A percentile compares a stretch with the other conserved stretches of the same genome.
Conservation (phyloP, 2,329 filamentous ascomycete species). For the Xylaria hypoxylon region DNA sequence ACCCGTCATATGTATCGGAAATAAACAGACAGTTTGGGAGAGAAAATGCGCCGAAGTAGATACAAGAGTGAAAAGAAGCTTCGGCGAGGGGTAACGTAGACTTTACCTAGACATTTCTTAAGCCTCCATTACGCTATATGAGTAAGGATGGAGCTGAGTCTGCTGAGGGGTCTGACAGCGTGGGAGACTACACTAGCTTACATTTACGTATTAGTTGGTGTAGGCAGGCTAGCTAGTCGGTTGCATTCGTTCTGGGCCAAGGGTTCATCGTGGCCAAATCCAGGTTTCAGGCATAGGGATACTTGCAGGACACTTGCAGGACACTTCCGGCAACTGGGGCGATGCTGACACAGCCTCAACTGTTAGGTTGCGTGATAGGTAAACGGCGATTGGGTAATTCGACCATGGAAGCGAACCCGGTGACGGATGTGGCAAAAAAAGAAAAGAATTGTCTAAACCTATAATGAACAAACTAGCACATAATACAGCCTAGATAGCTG, state of each 20-base stretch:
- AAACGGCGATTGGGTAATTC: conserved; percentile 7
- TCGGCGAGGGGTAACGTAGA: conserved; percentile 13
- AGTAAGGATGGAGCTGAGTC: conserved; percentile 2
- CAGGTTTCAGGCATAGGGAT: conserved; percentile 6
- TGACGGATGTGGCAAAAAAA: conserved; percentile 17
- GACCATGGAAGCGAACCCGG: conserved; percentile 6
- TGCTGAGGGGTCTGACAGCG: not conserved
- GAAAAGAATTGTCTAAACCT: conserved; percentile 4
- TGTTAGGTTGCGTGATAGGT: not conserved
- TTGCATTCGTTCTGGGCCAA: conserved; percentile 4
- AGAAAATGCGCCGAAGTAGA: not conserved
- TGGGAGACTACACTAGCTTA: not conserved
- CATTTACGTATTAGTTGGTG: not conserved
- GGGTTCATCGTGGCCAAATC: conserved; percentile 18
- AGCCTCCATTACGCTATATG: conserved; percentile 6
- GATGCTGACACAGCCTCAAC: conserved; percentile 21
- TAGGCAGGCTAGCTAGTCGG: conserved; percentile 1
- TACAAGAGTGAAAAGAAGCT: not conserved
- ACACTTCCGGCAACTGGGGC: conserved; percentile 13
- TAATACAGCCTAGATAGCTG: not conserved
- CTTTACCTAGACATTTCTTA: not conserved
- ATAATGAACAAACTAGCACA: not conserved
- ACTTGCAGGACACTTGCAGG: conserved; percentile 26
- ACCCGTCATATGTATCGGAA: not conserved
- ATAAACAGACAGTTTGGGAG: not conserved